Percentiles rank a stretch among this genome's conserved stretches.
phyloP scores from a whole-genome alignment of 176 grass and related monocot species.

The Areca catechu region DNA sequence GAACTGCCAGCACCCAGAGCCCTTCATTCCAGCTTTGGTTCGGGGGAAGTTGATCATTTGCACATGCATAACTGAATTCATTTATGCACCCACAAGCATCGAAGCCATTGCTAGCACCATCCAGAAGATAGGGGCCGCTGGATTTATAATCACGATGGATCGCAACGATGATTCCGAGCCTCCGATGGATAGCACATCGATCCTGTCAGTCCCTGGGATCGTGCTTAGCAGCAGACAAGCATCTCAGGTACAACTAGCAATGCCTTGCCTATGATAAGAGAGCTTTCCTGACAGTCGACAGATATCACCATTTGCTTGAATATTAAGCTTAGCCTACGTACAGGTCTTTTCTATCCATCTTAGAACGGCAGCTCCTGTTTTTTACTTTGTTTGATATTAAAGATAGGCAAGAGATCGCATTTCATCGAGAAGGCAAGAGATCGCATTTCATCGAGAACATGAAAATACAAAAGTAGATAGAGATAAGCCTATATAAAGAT shows the following conservation, averaged over 20 bases:
- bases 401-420: no score
- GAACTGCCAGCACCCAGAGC: slow-evolving; percentile 25
- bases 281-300: no score
- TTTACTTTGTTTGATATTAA: no score
- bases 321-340: no score
- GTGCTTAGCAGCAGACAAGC: slow-evolving; percentile 26
- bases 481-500: no score
- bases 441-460: no score
- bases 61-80: slow-evolving; percentile 20
- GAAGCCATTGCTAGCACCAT: slow-evolving; percentile 26
- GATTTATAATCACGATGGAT: slow-evolving; percentile 45
- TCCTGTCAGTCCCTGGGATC: slow-evolving; percentile 40
- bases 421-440: no score
- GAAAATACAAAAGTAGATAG: no score
- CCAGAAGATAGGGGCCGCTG: slow-evolving; percentile 47
- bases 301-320: no score
- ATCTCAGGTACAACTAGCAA: slow-evolving; percentile 16
- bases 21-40: slow-evolving; percentile 44
- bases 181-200: slow-evolving; percentile 29
- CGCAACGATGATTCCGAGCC: slow-evolving; percentile 20
- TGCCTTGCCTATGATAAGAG: no score
- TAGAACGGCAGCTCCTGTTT: no score
- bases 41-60: slow-evolving; percentile 71
- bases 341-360: no score
- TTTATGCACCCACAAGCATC: slow-evolving; percentile 20